Percentiles rank a stretch among this genome's conserved stretches.
Conservation (phyloP, 1,284 basidiomycete species). For the Ustilago cynodontis region DNA sequence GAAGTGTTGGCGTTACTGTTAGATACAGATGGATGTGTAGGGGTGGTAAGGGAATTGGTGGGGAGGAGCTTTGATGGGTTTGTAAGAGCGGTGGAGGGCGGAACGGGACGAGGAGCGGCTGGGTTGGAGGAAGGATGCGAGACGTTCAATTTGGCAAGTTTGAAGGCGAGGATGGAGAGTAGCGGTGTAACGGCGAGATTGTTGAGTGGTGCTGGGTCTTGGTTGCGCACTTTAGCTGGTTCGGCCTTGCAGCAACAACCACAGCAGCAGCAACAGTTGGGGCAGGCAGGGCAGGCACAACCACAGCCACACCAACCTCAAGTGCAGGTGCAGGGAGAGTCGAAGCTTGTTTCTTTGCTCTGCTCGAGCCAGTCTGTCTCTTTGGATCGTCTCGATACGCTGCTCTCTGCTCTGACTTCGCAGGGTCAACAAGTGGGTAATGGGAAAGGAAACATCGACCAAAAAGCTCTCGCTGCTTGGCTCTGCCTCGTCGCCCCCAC, state of each 20-base stretch:
- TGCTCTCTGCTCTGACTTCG: neutral
- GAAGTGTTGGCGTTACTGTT: constrained; percentile 41
- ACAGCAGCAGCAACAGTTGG: neutral
- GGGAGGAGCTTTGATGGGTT: constrained; percentile 23
- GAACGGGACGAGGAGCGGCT: neutral
- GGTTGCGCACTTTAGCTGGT: constrained; percentile 11
- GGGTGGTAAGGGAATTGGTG: constrained; percentile 26
- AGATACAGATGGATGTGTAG: constrained; percentile 35
- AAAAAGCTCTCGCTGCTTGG: constrained; percentile 33
- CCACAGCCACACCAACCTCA: neutral
- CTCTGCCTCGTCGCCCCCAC: constrained; percentile 11
- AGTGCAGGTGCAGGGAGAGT: neutral
- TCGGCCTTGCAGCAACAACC: neutral
- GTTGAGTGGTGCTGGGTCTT: constrained; percentile 14
- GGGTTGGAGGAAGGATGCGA: constrained; percentile 24
- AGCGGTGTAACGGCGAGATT: constrained; percentile 17
- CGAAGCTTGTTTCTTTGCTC: constrained; percentile 6
- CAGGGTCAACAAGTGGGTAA: neutral
- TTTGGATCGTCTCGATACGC: neutral
- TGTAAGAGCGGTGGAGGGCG: constrained; percentile 8
- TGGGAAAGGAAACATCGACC: constrained; percentile 10
- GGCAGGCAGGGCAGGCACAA: neutral
- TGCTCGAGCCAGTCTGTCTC: neutral
- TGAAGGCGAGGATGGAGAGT: constrained; percentile 36
- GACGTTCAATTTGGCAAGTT: constrained; percentile 24